Percentiles rank a stretch among this genome's conserved stretches.
phyloP scores from a whole-genome alignment of 2,329 filamentous ascomycete species.

The Penicillium concentricum region DNA sequence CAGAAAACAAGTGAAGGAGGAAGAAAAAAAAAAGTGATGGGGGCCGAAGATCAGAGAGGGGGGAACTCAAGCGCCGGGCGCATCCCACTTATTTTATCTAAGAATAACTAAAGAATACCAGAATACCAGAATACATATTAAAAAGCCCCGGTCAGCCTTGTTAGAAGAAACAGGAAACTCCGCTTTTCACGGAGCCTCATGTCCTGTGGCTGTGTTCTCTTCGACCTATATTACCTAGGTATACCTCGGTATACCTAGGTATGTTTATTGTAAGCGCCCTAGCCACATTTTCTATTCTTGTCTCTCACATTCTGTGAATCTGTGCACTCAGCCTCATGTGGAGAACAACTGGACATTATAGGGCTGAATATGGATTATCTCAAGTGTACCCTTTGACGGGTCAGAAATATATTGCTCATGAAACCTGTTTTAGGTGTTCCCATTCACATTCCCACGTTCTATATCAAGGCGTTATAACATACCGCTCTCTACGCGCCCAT shows the following conservation, averaged over 20 bases:
- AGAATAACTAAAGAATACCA: not conserved
- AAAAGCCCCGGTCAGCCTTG: not conserved
- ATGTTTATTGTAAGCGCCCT: not conserved
- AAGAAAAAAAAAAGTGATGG: not conserved
- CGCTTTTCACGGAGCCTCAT: not conserved
- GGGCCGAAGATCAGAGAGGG: constrained; percentile 10
- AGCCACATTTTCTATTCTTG: constrained; percentile 2
- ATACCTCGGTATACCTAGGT: not conserved
- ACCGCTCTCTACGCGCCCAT: not conserved
- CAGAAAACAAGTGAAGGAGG: not conserved
- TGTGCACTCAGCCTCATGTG: constrained; percentile 2
- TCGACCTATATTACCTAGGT: too few relatives aligned
- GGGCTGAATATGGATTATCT: not conserved
- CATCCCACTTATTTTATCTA: not conserved
- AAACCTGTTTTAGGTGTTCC: too few relatives aligned
- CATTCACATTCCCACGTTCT: not conserved
- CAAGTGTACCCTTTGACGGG: not conserved
- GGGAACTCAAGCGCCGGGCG: constrained; percentile 14
- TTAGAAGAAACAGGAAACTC: not conserved
- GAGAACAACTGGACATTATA: not conserved
- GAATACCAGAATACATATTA: not conserved
- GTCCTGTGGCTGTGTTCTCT: not conserved
- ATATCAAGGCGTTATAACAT: not conserved
- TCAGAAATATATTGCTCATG: not conserved
- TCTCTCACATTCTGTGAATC: not conserved